A percentile compares a stretch with the other conserved stretches of the same genome.
Evolutionary conservation across 768 basidiomycete genomes (phyloP).

Genomic region (Lentinula guzmanii): DNA sequence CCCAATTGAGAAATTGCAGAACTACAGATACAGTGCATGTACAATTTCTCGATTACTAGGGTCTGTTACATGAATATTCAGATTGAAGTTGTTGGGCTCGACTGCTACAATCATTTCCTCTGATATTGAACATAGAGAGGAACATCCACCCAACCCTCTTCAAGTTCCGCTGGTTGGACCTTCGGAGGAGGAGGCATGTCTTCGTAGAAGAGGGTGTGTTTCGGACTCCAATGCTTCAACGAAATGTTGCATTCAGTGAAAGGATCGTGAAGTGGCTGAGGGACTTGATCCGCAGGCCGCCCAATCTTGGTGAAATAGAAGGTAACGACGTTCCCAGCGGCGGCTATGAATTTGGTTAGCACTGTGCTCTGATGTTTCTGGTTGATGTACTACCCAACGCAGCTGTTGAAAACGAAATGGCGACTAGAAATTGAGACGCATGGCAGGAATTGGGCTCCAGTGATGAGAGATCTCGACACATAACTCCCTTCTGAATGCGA

Average conservation of each 20-base stretch:
- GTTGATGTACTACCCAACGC: background rate
- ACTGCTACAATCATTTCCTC: background rate
- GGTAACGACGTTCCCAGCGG: background rate
- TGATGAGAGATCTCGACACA: slow-evolving; percentile 24
- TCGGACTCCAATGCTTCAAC: background rate
- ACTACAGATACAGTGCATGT: too few relatives aligned
- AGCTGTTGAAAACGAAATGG: slow-evolving; percentile 22
- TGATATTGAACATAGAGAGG: background rate
- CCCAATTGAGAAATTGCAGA: too few relatives aligned
- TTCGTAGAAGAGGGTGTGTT: background rate
- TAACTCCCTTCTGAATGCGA: slow-evolving; percentile 20
- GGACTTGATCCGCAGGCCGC: background rate
- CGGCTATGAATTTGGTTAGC: background rate
- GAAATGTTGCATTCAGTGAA: background rate
- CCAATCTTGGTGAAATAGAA: background rate
- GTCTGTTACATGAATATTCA: too few relatives aligned
- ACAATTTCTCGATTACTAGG: too few relatives aligned
- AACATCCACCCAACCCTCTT: slow-evolving; percentile 2
- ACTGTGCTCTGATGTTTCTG: background rate
- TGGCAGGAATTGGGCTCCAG: slow-evolving; percentile 13
- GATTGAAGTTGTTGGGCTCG: too few relatives aligned
- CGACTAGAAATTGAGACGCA: slow-evolving; percentile 17
- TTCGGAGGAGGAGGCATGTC: background rate
- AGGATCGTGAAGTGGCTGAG: background rate
- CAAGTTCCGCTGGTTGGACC: background rate